These are phyloP conservation scores for Heliosperma pusillum DNA, from an alignment of 148 eudicot genomes.

Conservation along the genomic window DNA sequence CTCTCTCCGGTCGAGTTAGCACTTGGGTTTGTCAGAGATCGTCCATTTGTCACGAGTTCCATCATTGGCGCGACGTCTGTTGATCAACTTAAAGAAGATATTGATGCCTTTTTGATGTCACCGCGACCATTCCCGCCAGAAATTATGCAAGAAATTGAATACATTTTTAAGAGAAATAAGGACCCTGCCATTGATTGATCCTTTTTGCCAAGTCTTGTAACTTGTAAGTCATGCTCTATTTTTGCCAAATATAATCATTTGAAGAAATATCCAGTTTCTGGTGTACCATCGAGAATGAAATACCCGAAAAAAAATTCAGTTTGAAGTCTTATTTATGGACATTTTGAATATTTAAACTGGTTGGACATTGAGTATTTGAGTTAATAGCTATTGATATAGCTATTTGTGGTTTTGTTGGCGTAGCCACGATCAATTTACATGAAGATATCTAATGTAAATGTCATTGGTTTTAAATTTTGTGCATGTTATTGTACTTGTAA, in stretches of 20 bases:
- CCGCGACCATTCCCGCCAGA: conserved; percentile 67
- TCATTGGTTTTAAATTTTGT: too few species aligned
- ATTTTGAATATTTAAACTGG: background rate
- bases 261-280: background rate
- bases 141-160: conserved; percentile 61
- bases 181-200: conserved; percentile 71
- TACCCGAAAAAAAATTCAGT: too few species aligned
- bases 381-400: background rate
- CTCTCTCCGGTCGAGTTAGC: conserved; percentile 71
- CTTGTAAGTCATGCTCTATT: background rate
- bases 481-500: too few species aligned
- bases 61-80: conserved; percentile 87
- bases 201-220: background rate
- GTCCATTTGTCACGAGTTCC: conserved; percentile 80
- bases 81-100: conserved; percentile 77
- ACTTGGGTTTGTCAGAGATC: conserved; percentile 77
- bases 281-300: background rate
- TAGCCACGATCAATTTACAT: too few species aligned
- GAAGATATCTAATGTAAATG: too few species aligned
- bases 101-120: conserved; percentile 64
- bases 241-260: background rate
- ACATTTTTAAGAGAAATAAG: conserved; percentile 75
- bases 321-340: background rate
- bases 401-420: background rate
- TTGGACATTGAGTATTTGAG: background rate